Base-by-base conservation (phyloP, 345 rosid species). In the Eucalyptus cloeziana region DNA sequence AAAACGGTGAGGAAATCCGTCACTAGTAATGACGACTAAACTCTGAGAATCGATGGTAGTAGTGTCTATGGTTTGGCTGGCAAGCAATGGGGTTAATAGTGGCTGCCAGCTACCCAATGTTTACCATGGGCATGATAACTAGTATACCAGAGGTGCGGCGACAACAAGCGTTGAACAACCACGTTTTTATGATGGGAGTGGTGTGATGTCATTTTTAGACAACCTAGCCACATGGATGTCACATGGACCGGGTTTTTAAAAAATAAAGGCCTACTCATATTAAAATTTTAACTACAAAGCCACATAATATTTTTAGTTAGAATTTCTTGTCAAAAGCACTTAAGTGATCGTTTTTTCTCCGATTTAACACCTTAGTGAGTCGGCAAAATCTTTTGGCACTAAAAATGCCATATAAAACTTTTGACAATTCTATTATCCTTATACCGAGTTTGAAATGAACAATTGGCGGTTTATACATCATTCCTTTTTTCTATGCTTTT, bases 351-450 rank as follows among this genome's bases (percentile, higher is more conserved):
- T 2, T 50, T 50, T 49, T 14, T 15, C 0, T 50, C 17, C 3
- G 2, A 50, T 50, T 49, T 3, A 2, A 0, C 1, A 13, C 6
- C 4, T 49, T 13, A 13, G 2, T 13, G 6, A 49, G 51, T 49
- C 5, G 51, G 17, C 51, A 13, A 49, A 49, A 49, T 1, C 15
- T 49, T 49, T 49, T 49, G 50, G 5, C 2, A 13, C 0, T 50
- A 6, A 1, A 50, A 50, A 50, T 1, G 1, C 0, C 7, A 0
- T 15, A 15, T 1, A 1, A 15, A 50, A 50, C 2, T 50, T 50
- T 0, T 15, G 7, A 1, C 19, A 50, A 0, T 50, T 50, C 2
- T 6, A 0, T 0, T 2, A 50, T 50, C 54, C 54, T 50, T 50
- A 15, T 50, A 0, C 0, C 3, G 7, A 33, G 1, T 69, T 69